Base-by-base conservation (phyloP, 139 green algal genomes). In the Haematococcus sp. region DNA sequence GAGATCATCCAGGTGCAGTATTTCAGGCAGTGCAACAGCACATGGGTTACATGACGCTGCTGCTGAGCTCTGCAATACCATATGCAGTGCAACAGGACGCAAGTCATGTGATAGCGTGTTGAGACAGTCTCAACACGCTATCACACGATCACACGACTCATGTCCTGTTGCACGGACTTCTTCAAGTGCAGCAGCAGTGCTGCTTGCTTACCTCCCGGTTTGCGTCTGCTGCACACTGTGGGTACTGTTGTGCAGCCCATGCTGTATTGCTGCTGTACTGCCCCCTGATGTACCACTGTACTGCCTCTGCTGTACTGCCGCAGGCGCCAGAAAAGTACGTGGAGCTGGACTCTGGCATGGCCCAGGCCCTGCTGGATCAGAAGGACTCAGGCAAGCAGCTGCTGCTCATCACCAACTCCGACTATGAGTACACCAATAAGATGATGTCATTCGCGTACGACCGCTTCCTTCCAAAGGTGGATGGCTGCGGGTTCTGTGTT, bases 361-460 rank as follows among this genome's bases (percentile, higher is more conserved):
- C 93, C 0, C 81, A 86, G 22, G 89, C 93, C 11, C 90, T 98
- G 76, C 82, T 98, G 46, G 94, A 98, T 78, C 94, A 97, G 78
- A 72, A 77, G n/a, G 79, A 90, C 66, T 71, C 44, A n/a, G 94
- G 94, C 35, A 98, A 98, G 85, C 82, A 85, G 80, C 84, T 98
- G 58, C 83, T 98, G 81, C 92, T 98, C 56, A 98, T 98, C 81
- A 98, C 94, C 51, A 98, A 98, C 86, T 63, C 58, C 1, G 91
- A 96, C 71, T 94, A 90, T 70, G 49, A 93, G 70, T 98, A 97
- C 84, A 98, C 93, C 0, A 65, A 91, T 33, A 78, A 61, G 40
- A 95, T 98, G 85, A 98, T 98, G 95, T 77, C 54, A 19, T 94
- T 88, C 71, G 89, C 94, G 0, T 97, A 96, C 61, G 83, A 98